phyloP scores from a whole-genome alignment of 208 protist species.

The Leishmania aethiopica region DNA sequence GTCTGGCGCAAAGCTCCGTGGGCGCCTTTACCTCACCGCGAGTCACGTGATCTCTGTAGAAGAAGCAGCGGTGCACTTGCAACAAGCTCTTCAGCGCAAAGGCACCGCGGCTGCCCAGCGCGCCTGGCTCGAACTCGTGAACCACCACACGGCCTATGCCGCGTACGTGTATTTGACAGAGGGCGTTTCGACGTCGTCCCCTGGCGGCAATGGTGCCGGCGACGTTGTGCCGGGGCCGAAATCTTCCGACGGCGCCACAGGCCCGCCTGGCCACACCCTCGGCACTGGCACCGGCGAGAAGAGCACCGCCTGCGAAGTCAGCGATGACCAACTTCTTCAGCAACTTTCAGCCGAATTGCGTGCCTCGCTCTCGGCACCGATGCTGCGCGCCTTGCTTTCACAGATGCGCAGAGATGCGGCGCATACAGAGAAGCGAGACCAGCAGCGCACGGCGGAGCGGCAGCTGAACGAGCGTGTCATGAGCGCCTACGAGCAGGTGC shows the following conservation, averaged over 20 bases:
- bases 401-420: slow-evolving; percentile 68
- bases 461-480: slow-evolving; percentile 73
- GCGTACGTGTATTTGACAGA: slow-evolving; percentile 22
- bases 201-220: not conserved
- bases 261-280: not conserved
- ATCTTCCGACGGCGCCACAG: not conserved
- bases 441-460: slow-evolving; percentile 45
- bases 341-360: slow-evolving; percentile 74
- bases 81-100: slow-evolving; percentile 16
- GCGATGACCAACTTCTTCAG: slow-evolving; percentile 32
- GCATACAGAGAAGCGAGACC: slow-evolving; percentile 42
- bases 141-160: slow-evolving; percentile 40
- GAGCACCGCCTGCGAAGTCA: slow-evolving; percentile 1
- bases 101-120: slow-evolving; percentile 20
- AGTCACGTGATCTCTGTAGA: slow-evolving; percentile 42
- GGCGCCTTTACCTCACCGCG: slow-evolving; percentile 33
- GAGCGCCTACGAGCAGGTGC: slow-evolving; percentile 73
- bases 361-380: slow-evolving; percentile 53
- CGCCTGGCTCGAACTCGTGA: slow-evolving; percentile 35
- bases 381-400: slow-evolving; percentile 55
- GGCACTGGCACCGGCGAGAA: not conserved
- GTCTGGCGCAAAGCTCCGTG: slow-evolving; percentile 13
- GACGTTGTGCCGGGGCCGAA: not conserved
- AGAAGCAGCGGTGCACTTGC: slow-evolving; percentile 30
- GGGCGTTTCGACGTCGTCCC: not conserved